Evolutionary conservation across 2,329 filamentous ascomycete genomes (phyloP).

Genomic region (Fusarium scirpi): DNA sequence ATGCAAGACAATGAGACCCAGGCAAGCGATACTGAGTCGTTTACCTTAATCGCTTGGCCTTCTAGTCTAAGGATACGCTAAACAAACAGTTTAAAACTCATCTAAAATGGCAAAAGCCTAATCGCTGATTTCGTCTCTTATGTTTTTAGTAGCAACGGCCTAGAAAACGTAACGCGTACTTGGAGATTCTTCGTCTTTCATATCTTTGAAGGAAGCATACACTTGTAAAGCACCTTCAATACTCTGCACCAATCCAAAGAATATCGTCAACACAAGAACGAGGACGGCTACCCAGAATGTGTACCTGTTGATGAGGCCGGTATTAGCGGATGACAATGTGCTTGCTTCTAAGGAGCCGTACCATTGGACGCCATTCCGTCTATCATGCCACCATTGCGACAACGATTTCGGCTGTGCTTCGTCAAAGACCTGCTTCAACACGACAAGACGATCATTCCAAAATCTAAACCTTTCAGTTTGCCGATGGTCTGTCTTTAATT

Average conservation of each 20-base stretch:
- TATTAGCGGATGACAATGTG: background rate
- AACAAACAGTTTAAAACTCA: too few species aligned
- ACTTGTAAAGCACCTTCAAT: constrained; percentile 12
- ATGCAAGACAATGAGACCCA: too few species aligned
- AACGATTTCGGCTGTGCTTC: background rate
- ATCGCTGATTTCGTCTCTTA: background rate
- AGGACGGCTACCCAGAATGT: constrained; percentile 9
- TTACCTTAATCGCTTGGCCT: too few species aligned
- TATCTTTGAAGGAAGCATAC: constrained; percentile 3
- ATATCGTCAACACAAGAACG: constrained; percentile 7
- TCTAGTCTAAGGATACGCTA: too few species aligned
- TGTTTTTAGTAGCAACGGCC: background rate
- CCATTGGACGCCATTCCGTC: background rate
- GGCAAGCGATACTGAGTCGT: too few species aligned
- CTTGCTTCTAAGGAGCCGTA: background rate
- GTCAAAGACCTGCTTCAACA: constrained; percentile 1
- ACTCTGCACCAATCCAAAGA: constrained; percentile 11
- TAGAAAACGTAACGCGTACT: background rate
- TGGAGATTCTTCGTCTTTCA: background rate
- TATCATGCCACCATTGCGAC: background rate
- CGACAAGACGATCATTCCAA: constrained; percentile 2
- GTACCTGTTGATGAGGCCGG: background rate
- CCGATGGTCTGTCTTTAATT: background rate
- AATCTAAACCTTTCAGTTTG: background rate
- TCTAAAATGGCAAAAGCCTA: background rate